A percentile compares a stretch with the other conserved stretches of the same genome.
phyloP scores from a whole-genome alignment of 2,329 filamentous ascomycete genomes.

The Fusarium mangiferae region DNA sequence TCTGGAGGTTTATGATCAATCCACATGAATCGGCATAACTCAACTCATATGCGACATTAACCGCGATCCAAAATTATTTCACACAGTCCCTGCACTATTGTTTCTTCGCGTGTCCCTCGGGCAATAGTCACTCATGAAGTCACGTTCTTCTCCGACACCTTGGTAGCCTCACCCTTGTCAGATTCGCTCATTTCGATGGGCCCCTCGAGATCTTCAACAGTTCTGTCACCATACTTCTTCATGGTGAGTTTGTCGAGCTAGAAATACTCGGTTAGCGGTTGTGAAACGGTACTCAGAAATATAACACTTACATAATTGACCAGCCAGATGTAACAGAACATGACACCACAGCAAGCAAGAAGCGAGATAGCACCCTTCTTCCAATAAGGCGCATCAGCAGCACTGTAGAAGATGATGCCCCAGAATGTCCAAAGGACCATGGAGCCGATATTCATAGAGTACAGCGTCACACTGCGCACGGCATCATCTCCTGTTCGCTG shows the following conservation, averaged over 20 bases:
- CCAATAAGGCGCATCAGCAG: conserved; percentile 56
- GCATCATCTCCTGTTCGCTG: conserved; percentile 51
- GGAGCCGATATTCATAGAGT: conserved; percentile 53
- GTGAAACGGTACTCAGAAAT: fast-evolving
- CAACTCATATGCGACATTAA: fast-evolving
- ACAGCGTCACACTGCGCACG: conserved; percentile 51
- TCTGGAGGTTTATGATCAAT: neutral
- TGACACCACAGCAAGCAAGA: conserved; percentile 21
- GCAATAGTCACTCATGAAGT: neutral
- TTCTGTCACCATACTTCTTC: conserved; percentile 4
- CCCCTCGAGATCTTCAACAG: neutral
- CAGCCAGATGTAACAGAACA: conserved; percentile 35
- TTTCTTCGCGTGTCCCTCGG: too few relatives aligned
- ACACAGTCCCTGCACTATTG: too few relatives aligned
- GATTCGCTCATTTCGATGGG: neutral
- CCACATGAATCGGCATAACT: neutral
- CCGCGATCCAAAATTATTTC: fast-evolving
- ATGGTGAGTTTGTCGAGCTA: conserved; percentile 10
- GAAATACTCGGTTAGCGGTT: neutral
- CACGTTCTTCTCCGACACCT: neutral
- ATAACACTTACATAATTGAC: conserved; percentile 13
- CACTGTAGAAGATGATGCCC: conserved; percentile 56
- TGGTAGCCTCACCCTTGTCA: neutral
- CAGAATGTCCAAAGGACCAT: conserved; percentile 57
- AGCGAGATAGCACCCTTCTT: conserved; percentile 44